Evolutionary conservation across 768 basidiomycete genomes (phyloP).

Genomic region (Russula ochroleuca): DNA sequence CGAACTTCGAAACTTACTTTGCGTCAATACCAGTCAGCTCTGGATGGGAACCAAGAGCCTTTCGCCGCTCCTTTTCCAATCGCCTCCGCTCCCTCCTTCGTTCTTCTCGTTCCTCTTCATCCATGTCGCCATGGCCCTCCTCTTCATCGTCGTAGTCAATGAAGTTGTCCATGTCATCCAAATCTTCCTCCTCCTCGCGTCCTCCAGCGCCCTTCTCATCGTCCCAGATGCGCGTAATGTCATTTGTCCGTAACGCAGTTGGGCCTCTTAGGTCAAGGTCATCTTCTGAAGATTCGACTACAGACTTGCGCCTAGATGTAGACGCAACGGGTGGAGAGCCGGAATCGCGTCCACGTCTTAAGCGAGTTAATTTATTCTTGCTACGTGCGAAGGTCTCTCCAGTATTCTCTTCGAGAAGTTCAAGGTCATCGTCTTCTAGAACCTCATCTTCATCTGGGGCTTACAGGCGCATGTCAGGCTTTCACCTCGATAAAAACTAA

Average conservation of each 20-base stretch:
- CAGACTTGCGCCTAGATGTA: conserved; percentile 53
- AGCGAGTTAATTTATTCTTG: conserved; percentile 66
- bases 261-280: conserved; percentile 59
- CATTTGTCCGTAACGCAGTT: conserved; percentile 48
- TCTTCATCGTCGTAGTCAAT: conserved; percentile 73
- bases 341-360: conserved; percentile 70
- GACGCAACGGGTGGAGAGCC: conserved; percentile 63
- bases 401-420: conserved; percentile 79
- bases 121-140: conserved; percentile 53
- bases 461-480: conserved; percentile 17
- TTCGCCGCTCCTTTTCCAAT: conserved; percentile 63
- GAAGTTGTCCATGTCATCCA: conserved; percentile 74
- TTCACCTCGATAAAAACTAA: conserved; percentile 16
- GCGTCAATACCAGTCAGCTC: conserved; percentile 79
- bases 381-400: conserved; percentile 58
- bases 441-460: conserved; percentile 53
- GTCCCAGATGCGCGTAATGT: conserved; percentile 79
- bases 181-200: conserved; percentile 56
- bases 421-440: conserved; percentile 85
- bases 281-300: conserved; percentile 73
- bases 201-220: conserved; percentile 54
- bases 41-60: conserved; percentile 60
- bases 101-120: conserved; percentile 73
- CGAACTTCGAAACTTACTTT: conserved; percentile 51
- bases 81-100: conserved; percentile 61